Base-by-base conservation (phyloP, 2,329 filamentous ascomycete genomes). In the Aspergillus terreus region DNA sequence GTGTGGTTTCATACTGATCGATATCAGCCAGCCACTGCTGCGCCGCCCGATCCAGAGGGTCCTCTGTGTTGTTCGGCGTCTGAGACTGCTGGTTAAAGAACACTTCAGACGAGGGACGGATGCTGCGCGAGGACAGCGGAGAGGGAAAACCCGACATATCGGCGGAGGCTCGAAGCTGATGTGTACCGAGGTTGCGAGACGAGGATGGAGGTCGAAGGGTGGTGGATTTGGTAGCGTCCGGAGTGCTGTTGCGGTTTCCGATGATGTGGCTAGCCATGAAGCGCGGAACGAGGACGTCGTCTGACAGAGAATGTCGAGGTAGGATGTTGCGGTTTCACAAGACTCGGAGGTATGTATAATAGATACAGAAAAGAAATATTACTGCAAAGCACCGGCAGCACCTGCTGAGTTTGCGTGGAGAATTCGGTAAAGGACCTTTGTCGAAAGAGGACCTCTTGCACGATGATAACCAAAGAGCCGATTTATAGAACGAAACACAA, bases 21-120 rank as follows among this genome's bases (percentile, higher is more conserved):
- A 99, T 97, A 66, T 99, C 94, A 50, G 92, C 91, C 64, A 99
- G 92, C 94, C 94, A 99, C 74, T 99, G 92, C 76, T 96, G 92
- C 46, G 92, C 91, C 58, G 92, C 88, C 73, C 92, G 92, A 71
- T 97, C 94, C 71, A 94, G 86, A 9, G 88, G 84, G 72, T 97
- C 94, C 57, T 96, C 92, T 17, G 82, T 75, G 62, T 81, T 84
- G 60, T 78, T 82, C 54, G 89, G 86, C 63, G 78, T 81, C 63
- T 84, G 85, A 57, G 81, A 81, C 69, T 86, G 81, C 64, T 88
- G 89, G 58, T 89, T 92, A 71, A 92, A 96, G 71, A 84, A 84
- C 56, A 97, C 91, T 69, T 99, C 94, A 17, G 94, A 97, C 23
- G 92, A 91, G 30, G 94, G 94, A 53, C 94, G 89, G 64, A 96